These are phyloP conservation scores for Sistotremastrum suecicum DNA, from an alignment of 768 basidiomycete species.

Conservation along the genomic window DNA sequence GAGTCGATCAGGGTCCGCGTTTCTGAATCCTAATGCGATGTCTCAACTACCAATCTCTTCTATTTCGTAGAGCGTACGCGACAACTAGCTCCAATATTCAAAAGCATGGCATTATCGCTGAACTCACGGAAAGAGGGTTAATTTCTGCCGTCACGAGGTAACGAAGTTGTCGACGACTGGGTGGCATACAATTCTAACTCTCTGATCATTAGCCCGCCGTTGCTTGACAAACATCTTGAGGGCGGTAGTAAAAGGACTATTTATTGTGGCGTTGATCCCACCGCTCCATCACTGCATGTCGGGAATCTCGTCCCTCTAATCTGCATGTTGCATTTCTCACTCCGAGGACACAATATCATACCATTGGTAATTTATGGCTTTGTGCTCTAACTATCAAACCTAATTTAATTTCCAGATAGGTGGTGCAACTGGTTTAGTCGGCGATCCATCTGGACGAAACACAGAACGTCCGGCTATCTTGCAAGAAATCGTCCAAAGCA, in stretches of 20 bases:
- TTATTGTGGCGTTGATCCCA: constrained; percentile 89
- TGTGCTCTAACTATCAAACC: background rate
- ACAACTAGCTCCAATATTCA: no score
- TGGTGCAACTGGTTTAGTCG: constrained; percentile 90
- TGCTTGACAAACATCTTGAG: background rate
- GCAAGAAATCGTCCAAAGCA: constrained; percentile 41
- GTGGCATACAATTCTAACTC: no score
- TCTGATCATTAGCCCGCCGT: background rate
- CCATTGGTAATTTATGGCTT: constrained; percentile 52
- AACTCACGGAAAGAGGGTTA: no score
- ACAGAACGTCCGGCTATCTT: constrained; percentile 67
- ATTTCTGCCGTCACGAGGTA: no score
- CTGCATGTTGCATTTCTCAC: constrained; percentile 74
- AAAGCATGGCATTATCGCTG: no score
- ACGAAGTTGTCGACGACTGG: no score
- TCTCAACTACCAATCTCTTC: background rate
- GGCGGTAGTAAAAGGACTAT: constrained; percentile 22
- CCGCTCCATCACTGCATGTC: constrained; percentile 78
- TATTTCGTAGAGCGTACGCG: no score
- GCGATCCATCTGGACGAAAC: constrained; percentile 86
- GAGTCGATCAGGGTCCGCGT: no score
- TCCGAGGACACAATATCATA: constrained; percentile 71
- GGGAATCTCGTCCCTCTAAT: constrained; percentile 88
- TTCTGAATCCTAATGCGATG: background rate
- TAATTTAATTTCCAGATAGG: constrained; percentile 53